These are phyloP conservation scores for Limnanthes douglasii DNA, from an alignment of 345 rosid species.

Conservation along the genomic window DNA sequence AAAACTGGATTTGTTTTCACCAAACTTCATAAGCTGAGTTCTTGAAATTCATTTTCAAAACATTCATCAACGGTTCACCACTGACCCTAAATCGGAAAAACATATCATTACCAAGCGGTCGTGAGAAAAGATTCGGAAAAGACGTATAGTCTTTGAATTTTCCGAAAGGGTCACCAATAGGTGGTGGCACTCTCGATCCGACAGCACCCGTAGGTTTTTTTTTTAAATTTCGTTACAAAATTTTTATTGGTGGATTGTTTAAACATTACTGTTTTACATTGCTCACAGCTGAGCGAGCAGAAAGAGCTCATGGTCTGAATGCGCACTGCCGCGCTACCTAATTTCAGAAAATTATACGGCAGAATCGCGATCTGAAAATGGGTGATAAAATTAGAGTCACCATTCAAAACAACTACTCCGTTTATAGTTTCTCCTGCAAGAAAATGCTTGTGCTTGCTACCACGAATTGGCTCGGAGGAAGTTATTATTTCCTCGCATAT, in stretches of 20 bases:
- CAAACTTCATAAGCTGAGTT: too few relatives aligned
- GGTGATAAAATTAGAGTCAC: slow-evolving; percentile 18
- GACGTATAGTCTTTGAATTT: slow-evolving; percentile 39
- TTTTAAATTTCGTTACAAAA: neutral
- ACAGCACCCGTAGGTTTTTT: slow-evolving; percentile 28
- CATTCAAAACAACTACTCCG: slow-evolving; percentile 35
- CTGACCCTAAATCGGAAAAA: too few relatives aligned
- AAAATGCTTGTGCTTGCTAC: slow-evolving; percentile 45
- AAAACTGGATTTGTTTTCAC: too few relatives aligned
- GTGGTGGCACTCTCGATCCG: slow-evolving; percentile 31
- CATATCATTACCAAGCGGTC: too few relatives aligned
- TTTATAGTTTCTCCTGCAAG: slow-evolving; percentile 36
- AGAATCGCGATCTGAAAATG: slow-evolving; percentile 27
- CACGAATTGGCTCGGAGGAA: slow-evolving; percentile 44
- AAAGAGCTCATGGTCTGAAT: slow-evolving; percentile 47
- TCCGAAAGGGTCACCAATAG: slow-evolving; percentile 23
- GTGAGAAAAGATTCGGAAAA: too few relatives aligned
- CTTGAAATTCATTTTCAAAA: neutral
- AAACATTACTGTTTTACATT: slow-evolving; percentile 3
- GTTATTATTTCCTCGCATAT: slow-evolving; percentile 37
- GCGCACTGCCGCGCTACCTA: slow-evolving; percentile 54
- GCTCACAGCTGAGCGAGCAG: slow-evolving; percentile 42
- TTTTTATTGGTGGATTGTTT: too few relatives aligned
- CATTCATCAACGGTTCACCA: too few relatives aligned
- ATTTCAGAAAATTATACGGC: slow-evolving; percentile 42